These are phyloP conservation scores for Diaporthe sp. DNA, from an alignment of 2,329 filamentous ascomycete genomes.

Conservation along the genomic window DNA sequence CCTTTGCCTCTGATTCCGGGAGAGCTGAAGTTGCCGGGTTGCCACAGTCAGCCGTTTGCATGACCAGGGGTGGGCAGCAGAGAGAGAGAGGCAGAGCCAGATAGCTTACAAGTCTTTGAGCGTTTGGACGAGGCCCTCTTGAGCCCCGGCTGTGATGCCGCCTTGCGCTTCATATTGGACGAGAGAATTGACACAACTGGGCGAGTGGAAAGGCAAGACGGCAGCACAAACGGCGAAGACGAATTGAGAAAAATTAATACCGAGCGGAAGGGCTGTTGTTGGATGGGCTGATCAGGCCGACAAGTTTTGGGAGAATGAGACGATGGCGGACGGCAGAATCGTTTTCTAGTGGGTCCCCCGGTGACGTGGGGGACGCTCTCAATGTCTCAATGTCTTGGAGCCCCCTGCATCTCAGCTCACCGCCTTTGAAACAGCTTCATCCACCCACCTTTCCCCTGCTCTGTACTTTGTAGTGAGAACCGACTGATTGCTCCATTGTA, in stretches of 20 bases:
- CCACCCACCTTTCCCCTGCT: not conserved
- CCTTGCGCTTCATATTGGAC: constrained; percentile 73
- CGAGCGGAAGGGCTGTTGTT: not conserved
- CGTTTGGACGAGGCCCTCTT: constrained; percentile 66
- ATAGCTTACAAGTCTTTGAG: constrained; percentile 61
- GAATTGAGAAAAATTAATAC: not conserved
- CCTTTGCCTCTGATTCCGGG: constrained; percentile 63
- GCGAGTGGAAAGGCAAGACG: constrained; percentile 16
- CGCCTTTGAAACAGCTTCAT: constrained; percentile 5
- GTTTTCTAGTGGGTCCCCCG: constrained; percentile 23
- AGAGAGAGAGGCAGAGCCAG: constrained; percentile 8
- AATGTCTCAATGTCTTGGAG: not conserved
- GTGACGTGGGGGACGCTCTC: constrained; percentile 6
- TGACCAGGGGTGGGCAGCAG: constrained; percentile 22
- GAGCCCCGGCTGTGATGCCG: constrained; percentile 59
- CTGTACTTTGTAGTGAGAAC: not conserved
- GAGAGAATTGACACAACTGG: constrained; percentile 44
- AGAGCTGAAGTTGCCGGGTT: constrained; percentile 54
- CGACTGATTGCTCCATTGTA: not conserved
- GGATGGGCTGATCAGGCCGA: constrained; percentile 38
- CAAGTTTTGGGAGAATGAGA: constrained; percentile 38
- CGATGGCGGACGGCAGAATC: constrained; percentile 39
- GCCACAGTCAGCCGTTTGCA: constrained; percentile 17
- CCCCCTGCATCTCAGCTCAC: constrained; percentile 8
- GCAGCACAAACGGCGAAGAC: not conserved